phyloP scores from a whole-genome alignment of 257 asterid species.

The Verbena officinalis region DNA sequence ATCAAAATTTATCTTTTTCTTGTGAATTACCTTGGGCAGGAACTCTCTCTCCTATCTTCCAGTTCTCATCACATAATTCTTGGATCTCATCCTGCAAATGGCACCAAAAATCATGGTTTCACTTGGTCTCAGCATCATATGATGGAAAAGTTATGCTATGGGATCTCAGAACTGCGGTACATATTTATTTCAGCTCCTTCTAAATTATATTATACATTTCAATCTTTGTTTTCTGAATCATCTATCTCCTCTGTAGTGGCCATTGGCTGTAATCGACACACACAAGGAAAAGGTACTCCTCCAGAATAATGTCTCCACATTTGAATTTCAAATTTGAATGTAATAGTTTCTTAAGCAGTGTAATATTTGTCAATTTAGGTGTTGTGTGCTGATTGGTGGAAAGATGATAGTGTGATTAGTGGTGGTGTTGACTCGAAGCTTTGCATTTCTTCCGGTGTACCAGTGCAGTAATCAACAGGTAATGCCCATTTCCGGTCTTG shows the following conservation, averaged over 20 bases:
- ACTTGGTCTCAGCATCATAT: conserved; percentile 84
- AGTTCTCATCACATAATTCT: conserved; percentile 80
- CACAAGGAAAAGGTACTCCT: conserved; percentile 84
- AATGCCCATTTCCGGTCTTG: conserved; percentile 15
- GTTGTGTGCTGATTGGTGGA: conserved; percentile 98
- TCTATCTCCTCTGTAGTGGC: conserved; percentile 69
- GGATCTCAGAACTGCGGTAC: conserved; percentile 97
- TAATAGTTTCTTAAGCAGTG: conserved; percentile 22
- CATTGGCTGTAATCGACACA: conserved; percentile 71
- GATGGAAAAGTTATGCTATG: conserved; percentile 98
- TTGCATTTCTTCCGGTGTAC: conserved; percentile 71
- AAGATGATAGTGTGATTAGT: conserved; percentile 65
- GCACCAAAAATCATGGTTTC: conserved; percentile 89
- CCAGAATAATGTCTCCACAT: conserved; percentile 10
- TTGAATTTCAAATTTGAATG: not conserved
- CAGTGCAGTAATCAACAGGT: conserved; percentile 53
- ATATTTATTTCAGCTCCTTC: conserved; percentile 22
- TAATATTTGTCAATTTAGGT: conserved; percentile 50
- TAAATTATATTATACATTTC: conserved; percentile 6
- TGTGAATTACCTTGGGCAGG: conserved; percentile 44
- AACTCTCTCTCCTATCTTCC: conserved; percentile 74
- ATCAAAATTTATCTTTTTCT: not conserved
- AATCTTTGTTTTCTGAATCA: conserved; percentile 23
- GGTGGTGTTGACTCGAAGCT: conserved; percentile 94
- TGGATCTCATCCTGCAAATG: conserved; percentile 99